A percentile compares a stretch with the other conserved stretches of the same genome.
phyloP scores from a whole-genome alignment of 352 stramenopile genomes.

The Aphanomyces euteiches region DNA sequence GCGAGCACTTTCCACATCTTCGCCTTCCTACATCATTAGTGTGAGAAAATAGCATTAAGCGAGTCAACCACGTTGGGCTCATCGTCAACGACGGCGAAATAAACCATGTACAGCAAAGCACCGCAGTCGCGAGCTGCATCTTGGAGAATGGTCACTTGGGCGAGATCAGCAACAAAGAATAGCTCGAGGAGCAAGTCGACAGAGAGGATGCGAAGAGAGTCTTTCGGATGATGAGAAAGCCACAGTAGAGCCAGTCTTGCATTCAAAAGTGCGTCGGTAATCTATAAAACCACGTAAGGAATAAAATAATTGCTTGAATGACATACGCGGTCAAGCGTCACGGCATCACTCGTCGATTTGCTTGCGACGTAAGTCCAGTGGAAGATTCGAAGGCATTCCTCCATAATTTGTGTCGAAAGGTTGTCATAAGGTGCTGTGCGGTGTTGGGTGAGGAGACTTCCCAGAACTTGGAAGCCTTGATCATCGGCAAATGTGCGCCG shows the following conservation, averaged over 20 bases:
- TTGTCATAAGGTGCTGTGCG: conserved; percentile 30
- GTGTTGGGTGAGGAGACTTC: conserved; percentile 63
- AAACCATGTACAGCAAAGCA: conserved; percentile 64
- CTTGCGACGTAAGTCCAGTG: conserved; percentile 58
- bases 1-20: not conserved
- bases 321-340: conserved; percentile 48
- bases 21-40: conserved; percentile 3
- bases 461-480: conserved; percentile 65
- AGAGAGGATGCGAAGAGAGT: conserved; percentile 47
- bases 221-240: conserved; percentile 54
- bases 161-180: conserved; percentile 63
- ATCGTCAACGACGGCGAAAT: conserved; percentile 38
- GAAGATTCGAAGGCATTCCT: conserved; percentile 56
- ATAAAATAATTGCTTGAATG: too few species aligned
- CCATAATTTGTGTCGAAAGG: conserved; percentile 39
- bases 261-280: conserved; percentile 60
- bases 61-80: not conserved
- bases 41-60: not conserved
- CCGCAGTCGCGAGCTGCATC: conserved; percentile 74
- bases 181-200: conserved; percentile 73
- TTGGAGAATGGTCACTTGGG: conserved; percentile 74
- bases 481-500: conserved; percentile 69
- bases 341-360: conserved; percentile 44
- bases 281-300: conserved; percentile 29
- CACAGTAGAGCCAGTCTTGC: conserved; percentile 60